Conservation (phyloP, 495 filamentous ascomycete species). For the Lentithecium fluviatile region DNA sequence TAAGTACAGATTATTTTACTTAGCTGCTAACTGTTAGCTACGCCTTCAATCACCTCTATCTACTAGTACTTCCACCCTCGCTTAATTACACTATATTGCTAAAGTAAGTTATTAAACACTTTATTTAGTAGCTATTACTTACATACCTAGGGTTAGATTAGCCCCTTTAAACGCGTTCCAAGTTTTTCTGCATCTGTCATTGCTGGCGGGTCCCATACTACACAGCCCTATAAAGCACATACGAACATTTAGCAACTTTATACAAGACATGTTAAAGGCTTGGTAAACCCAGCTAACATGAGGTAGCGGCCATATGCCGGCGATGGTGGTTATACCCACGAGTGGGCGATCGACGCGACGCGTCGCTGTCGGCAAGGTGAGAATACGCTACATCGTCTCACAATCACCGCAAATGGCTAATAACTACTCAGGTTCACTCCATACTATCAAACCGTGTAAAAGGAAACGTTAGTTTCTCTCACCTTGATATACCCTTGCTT, state of each 20-base stretch:
- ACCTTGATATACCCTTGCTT: neutral
- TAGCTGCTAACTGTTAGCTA: neutral
- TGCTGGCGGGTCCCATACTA: too few relatives aligned
- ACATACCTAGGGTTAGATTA: conserved; percentile 1
- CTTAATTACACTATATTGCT: neutral
- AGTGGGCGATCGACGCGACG: conserved; percentile 4
- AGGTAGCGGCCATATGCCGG: conserved; percentile 10
- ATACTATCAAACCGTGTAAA: conserved; percentile 25
- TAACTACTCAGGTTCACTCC: conserved; percentile 17
- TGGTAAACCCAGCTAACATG: conserved; percentile 11
- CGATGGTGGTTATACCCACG: conserved; percentile 21
- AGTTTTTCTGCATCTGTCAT: neutral
- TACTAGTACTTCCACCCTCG: neutral
- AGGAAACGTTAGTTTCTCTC: conserved; percentile 17
- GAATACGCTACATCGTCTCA: neutral
- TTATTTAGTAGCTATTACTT: neutral
- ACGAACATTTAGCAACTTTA: too few relatives aligned
- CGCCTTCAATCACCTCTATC: neutral
- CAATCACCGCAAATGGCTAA: too few relatives aligned
- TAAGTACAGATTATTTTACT: neutral
- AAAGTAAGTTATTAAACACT: neutral
- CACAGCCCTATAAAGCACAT: too few relatives aligned
- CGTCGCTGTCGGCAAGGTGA: conserved; percentile 14
- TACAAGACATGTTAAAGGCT: neutral
- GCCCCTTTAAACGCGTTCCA: neutral